Evolutionary conservation across 371 early-diverging fungal genomes (phyloP).

Genomic region (Lichtheimia ornata): DNA sequence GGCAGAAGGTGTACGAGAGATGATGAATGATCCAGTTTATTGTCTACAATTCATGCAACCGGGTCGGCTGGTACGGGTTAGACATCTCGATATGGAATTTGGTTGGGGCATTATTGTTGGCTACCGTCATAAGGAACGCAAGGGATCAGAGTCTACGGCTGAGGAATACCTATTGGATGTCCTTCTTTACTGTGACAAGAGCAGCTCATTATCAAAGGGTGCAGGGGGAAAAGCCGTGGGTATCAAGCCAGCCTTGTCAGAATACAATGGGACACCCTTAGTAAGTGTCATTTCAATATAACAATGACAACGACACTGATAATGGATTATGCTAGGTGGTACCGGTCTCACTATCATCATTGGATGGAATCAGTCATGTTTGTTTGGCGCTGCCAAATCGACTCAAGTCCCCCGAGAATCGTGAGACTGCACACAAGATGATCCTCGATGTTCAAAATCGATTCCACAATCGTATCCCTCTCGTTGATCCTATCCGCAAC

Average conservation of each 20-base stretch:
- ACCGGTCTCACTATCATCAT: slow-evolving; percentile 73
- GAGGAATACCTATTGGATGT: slow-evolving; percentile 81
- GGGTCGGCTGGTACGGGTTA: slow-evolving; percentile 83
- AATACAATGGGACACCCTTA: slow-evolving; percentile 62
- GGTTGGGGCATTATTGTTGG: slow-evolving; percentile 90
- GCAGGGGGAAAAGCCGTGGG: slow-evolving; percentile 60
- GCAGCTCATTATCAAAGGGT: slow-evolving; percentile 57
- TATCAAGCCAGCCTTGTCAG: slow-evolving; percentile 62
- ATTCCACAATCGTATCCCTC: slow-evolving; percentile 75
- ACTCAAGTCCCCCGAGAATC: slow-evolving; percentile 48
- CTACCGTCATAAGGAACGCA: slow-evolving; percentile 29
- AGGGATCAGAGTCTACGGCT: slow-evolving; percentile 27
- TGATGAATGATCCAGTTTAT: slow-evolving; percentile 81
- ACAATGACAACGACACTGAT: too few species aligned
- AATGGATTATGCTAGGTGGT: slow-evolving; percentile 49
- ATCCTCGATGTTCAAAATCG: slow-evolving; percentile 74
- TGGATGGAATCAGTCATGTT: slow-evolving; percentile 79
- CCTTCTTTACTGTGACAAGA: slow-evolving; percentile 74
- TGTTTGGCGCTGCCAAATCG: slow-evolving; percentile 79
- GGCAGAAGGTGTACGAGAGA: slow-evolving; percentile 68
- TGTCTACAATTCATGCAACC: slow-evolving; percentile 84
- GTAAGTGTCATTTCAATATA: slow-evolving; percentile 22
- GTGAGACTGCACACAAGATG: slow-evolving; percentile 67
- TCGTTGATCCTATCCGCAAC: slow-evolving; percentile 87
- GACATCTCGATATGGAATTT: slow-evolving; percentile 74